These are phyloP conservation scores for Microbotryomycetes sp. DNA, from an alignment of 1,284 basidiomycete genomes.

Conservation along the genomic window DNA sequence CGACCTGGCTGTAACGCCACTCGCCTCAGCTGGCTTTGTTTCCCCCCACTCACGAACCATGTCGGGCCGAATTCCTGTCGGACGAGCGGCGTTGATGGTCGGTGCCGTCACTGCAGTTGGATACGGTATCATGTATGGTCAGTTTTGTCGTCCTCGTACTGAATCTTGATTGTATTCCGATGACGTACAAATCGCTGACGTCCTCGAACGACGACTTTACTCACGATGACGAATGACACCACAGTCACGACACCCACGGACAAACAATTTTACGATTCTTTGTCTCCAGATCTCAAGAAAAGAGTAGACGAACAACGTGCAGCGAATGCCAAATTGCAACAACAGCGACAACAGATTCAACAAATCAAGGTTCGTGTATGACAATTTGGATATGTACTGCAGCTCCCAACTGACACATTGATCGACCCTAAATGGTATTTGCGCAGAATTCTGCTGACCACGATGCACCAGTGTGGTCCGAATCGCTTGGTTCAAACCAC, in stretches of 20 bases:
- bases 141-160: constrained; percentile 3
- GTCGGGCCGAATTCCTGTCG: constrained; percentile 30
- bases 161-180: background rate
- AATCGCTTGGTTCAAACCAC: background rate
- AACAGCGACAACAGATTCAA: background rate
- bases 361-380: background rate
- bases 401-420: background rate
- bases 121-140: constrained; percentile 28
- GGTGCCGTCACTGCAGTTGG: constrained; percentile 18
- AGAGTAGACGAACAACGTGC: constrained; percentile 24
- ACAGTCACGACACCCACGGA: constrained; percentile 31
- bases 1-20: no score
- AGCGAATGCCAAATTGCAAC: background rate
- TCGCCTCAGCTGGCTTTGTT: no score
- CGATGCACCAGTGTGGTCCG: background rate
- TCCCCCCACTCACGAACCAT: constrained; percentile 3
- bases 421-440: background rate
- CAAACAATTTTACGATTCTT: constrained; percentile 28
- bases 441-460: background rate
- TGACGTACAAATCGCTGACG: background rate
- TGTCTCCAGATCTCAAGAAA: constrained; percentile 27
- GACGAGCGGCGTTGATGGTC: constrained; percentile 19
- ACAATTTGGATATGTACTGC: no score
- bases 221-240: background rate
- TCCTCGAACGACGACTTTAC: background rate